Evolutionary conservation across 1,139 yeast genomes (phyloP).

Genomic region (Yamadazyma epiphylla): DNA sequence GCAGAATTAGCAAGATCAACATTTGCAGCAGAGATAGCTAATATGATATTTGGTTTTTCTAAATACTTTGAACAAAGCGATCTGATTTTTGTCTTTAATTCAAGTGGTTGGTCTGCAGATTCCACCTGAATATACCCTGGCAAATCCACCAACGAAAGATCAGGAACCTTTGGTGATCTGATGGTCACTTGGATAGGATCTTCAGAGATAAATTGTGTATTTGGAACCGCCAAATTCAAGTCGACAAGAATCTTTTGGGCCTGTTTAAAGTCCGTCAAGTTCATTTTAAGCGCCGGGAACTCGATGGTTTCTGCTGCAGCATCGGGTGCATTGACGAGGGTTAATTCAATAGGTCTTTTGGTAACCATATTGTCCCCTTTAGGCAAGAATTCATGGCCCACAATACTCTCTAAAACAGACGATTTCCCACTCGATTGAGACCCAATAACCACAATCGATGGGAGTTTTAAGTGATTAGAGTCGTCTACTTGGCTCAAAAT

Average conservation of each 20-base stretch:
- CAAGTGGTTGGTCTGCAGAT: constrained; percentile 92
- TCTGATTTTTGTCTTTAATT: constrained; percentile 74
- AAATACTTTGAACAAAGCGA: constrained; percentile 80
- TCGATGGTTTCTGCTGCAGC: constrained; percentile 87
- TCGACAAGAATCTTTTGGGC: constrained; percentile 84
- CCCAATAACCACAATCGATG: constrained; percentile 94
- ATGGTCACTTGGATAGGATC: constrained; percentile 92
- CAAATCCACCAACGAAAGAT: constrained; percentile 85
- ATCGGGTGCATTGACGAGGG: constrained; percentile 81
- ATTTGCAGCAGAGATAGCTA: constrained; percentile 97
- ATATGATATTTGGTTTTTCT: constrained; percentile 86
- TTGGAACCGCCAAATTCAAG: constrained; percentile 88
- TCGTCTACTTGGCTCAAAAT: constrained; percentile 75
- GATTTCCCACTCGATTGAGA: constrained; percentile 97
- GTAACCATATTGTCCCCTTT: constrained; percentile 97
- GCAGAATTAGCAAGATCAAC: constrained; percentile 96
- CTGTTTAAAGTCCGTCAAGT: constrained; percentile 80
- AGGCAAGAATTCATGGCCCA: constrained; percentile 91
- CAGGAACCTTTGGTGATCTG: constrained; percentile 90
- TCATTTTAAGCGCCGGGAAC: constrained; percentile 85
- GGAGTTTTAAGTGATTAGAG: constrained; percentile 73
- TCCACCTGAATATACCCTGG: constrained; percentile 98
- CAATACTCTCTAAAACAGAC: constrained; percentile 88
- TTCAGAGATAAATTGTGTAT: constrained; percentile 75
- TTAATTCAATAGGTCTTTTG: constrained; percentile 89